phyloP scores from a whole-genome alignment of 257 asterid genomes.

The Fraxinus excelsior region DNA sequence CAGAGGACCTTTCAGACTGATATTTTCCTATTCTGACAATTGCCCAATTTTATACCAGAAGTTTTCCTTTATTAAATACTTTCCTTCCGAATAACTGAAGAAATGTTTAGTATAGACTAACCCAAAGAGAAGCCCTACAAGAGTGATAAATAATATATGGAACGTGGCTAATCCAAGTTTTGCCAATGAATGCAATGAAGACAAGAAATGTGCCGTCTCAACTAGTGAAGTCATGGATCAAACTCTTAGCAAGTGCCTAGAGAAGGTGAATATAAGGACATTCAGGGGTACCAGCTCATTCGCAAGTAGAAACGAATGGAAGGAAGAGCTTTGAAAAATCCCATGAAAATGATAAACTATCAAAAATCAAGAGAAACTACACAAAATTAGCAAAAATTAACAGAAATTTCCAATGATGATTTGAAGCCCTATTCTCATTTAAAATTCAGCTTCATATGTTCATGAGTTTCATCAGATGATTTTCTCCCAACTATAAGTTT shows the following conservation, averaged over 20 bases:
- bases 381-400: constrained; percentile 3
- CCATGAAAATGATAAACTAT: neutral
- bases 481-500: constrained; percentile 6
- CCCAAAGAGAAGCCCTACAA: neutral
- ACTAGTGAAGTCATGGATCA: neutral
- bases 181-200: neutral
- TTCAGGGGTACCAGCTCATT: neutral
- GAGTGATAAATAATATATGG: neutral
- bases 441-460: neutral
- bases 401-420: neutral
- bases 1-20: neutral
- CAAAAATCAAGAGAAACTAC: constrained; percentile 9
- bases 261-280: neutral
- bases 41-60: neutral
- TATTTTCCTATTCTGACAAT: neutral
- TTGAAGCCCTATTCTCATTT: neutral
- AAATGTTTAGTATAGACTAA: neutral
- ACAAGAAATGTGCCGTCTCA: neutral
- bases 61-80: neutral
- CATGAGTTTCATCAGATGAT: neutral
- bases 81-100: neutral
- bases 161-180: neutral
- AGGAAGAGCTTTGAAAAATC: neutral
- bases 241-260: neutral
- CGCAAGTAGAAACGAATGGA: neutral